Percentiles rank a stretch among this genome's conserved stretches.
Evolutionary conservation across 2,329 filamentous ascomycete species (phyloP).

Genomic region (Tolypocladium sp.): DNA sequence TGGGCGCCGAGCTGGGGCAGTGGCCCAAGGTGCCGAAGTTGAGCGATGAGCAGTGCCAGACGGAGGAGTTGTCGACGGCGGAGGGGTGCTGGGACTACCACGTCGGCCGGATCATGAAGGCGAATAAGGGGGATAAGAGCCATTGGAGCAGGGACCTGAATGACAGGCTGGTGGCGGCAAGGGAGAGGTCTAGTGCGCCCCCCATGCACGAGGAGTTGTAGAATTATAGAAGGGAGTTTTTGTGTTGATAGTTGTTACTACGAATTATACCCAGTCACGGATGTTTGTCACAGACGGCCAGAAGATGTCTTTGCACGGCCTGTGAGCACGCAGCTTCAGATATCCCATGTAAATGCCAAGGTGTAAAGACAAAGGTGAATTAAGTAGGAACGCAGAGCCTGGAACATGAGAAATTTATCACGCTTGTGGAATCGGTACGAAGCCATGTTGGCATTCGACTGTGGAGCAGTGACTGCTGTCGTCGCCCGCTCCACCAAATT

Average conservation of each 20-base stretch:
- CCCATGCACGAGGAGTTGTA: constrained; percentile 24
- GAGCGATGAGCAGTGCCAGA: constrained; percentile 26
- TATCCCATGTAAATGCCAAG: background rate
- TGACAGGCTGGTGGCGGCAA: constrained; percentile 21
- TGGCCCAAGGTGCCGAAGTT: constrained; percentile 38
- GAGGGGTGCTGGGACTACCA: constrained; percentile 54
- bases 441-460: background rate
- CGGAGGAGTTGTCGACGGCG: constrained; percentile 18
- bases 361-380: background rate
- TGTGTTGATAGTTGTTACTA: background rate
- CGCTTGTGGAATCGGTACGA: background rate
- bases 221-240: constrained; percentile 2
- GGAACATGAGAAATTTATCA: background rate
- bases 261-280: background rate
- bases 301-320: background rate
- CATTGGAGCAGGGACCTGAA: constrained; percentile 39
- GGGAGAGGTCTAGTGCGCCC: constrained; percentile 16
- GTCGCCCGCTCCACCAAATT: background rate
- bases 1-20: constrained; percentile 47
- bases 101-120: constrained; percentile 28
- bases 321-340: background rate
- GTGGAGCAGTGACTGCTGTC: background rate
- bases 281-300: background rate
- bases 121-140: constrained; percentile 22
- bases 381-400: background rate